These are phyloP conservation scores for Cercophora samala DNA, from an alignment of 495 filamentous ascomycete species.

Conservation along the genomic window DNA sequence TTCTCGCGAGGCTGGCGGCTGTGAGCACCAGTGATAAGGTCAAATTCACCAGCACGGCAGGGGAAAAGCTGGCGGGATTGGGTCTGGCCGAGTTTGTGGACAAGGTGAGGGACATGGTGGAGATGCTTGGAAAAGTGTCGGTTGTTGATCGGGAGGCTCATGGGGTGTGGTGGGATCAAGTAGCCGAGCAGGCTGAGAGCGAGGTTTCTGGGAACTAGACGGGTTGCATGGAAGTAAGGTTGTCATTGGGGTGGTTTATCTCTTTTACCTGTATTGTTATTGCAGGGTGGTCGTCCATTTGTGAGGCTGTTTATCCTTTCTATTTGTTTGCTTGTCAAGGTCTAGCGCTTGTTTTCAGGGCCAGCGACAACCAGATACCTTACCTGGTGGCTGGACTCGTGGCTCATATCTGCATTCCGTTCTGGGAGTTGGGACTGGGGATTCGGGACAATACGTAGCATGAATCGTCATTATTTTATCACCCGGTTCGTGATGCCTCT, in stretches of 20 bases:
- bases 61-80: conserved; percentile 72
- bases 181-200: conserved; percentile 48
- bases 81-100: conserved; percentile 89
- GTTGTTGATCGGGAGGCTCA: conserved; percentile 79
- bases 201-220: conserved; percentile 20
- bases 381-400: neutral
- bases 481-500: neutral
- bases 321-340: neutral
- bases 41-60: conserved; percentile 73
- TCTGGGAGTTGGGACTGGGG: neutral
- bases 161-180: conserved; percentile 72
- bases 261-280: too few species aligned
- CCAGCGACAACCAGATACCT: neutral
- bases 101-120: conserved; percentile 76
- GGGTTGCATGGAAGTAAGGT: neutral
- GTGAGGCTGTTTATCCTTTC: neutral
- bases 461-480: neutral
- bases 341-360: neutral
- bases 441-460: neutral
- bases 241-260: neutral
- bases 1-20: conserved; percentile 72
- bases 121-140: conserved; percentile 70
- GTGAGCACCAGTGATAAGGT: conserved; percentile 77
- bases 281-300: too few species aligned
- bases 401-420: neutral